Percentiles rank a stretch among this genome's conserved stretches.
Evolutionary conservation across 345 rosid species (phyloP).

Genomic region (Syzygium aqueum): DNA sequence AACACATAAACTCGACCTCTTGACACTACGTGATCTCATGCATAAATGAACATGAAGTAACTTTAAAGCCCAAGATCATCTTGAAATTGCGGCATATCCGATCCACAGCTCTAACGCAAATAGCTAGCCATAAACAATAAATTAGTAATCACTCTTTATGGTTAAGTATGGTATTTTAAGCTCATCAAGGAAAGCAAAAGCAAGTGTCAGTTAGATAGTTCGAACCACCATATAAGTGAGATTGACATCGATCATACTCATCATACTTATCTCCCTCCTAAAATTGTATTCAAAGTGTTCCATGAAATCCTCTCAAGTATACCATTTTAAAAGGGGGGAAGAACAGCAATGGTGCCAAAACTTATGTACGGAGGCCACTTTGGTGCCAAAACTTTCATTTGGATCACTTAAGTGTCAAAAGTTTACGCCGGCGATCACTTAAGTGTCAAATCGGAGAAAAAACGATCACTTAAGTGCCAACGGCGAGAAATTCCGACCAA

Average conservation of each 20-base stretch:
- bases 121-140: not conserved
- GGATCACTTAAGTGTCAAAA: too few species aligned
- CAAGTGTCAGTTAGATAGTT: not conserved
- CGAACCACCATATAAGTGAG: not conserved
- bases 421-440: too few species aligned
- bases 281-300: not conserved
- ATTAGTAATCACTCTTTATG: not conserved
- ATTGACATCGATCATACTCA: not conserved
- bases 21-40: not conserved
- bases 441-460: too few species aligned
- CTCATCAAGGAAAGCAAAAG: not conserved
- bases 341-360: too few species aligned
- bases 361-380: too few species aligned
- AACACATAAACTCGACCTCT: not conserved
- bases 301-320: not conserved
- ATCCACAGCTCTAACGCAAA: not conserved
- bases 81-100: not conserved
- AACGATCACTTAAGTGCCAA: too few species aligned
- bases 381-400: too few species aligned
- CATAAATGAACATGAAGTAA: not conserved
- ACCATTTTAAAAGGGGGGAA: not conserved
- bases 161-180: not conserved
- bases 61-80: not conserved
- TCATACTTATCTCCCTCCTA: not conserved
- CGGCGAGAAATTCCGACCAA: too few species aligned